Base-by-base conservation (phyloP, 1,139 yeast species). In the Petasospora fabianii region DNA sequence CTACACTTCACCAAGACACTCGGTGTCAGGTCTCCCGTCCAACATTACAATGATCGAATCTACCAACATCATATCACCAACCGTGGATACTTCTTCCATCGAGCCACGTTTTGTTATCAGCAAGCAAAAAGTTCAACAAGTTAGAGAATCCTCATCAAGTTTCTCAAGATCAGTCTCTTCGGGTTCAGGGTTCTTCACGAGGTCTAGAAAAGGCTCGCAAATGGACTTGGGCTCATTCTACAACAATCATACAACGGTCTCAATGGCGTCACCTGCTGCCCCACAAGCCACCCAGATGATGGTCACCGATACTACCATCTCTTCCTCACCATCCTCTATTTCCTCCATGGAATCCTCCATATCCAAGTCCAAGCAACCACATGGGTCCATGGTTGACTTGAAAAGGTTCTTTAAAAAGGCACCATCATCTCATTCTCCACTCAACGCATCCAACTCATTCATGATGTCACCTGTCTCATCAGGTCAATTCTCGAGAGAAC, bases 51-150 rank as follows among this genome's bases (percentile, higher is more conserved):
- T 66, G 39, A 66, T 66, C 42, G 69, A 64, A 42, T 73, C 81
- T 13, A 80, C 78, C 45, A 78, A 79, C 48, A 77, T 83, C 42
- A 80, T 77, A 39, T 80, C 88, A 1, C 92, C 92, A 3, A 77
- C 73, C 41, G 84, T 82, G 7, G 67, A 77, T 24, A 57, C 66
- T 8, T 24, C 49, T 1, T 51, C 49, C 9, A 80, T 83, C 19
- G 92, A 83, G 53, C 80, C 86, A 12, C 67, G 92, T 36, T 83
- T 83, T 55, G 78, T 83, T 33, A 74, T 83, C 30, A 80, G 88
- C 4, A 81, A 81, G 52, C 90, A 80, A 50, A 73, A 84, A 48
- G 50, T 55, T 32, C 52, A 31, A 47, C 55, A 44, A 17, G 40
- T 33, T 13, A 34, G 43, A 24, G 43, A 39, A 24, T 39, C 42